phyloP scores from a whole-genome alignment of 768 basidiomycete species.

The Hygrocybe punicea region DNA sequence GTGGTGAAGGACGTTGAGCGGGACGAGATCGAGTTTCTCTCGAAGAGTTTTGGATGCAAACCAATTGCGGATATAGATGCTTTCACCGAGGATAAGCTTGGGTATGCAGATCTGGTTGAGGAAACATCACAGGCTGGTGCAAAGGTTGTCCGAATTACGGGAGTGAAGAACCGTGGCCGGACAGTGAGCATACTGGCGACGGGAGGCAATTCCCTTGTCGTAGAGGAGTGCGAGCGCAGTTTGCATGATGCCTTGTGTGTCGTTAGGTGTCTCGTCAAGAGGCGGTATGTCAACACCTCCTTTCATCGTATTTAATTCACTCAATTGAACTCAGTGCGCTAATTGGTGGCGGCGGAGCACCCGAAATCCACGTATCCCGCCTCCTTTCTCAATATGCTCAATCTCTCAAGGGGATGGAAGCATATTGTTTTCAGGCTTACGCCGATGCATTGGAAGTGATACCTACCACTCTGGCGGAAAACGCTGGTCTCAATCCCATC shows the following conservation, averaged over 20 bases:
- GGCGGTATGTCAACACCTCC: conserved; percentile 57
- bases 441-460: conserved; percentile 98
- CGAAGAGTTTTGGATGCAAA: conserved; percentile 91
- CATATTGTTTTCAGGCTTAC: conserved; percentile 98
- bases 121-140: conserved; percentile 78
- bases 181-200: conserved; percentile 96
- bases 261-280: conserved; percentile 96
- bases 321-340: conserved; percentile 47
- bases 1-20: conserved; percentile 97
- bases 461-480: conserved; percentile 95
- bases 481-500: conserved; percentile 96
- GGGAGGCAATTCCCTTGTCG: conserved; percentile 86
- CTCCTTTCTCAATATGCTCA: conserved; percentile 87
- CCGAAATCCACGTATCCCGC: conserved; percentile 95
- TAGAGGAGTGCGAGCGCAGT: conserved; percentile 96
- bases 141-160: conserved; percentile 92
- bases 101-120: conserved; percentile 93
- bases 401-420: conserved; percentile 95
- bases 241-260: conserved; percentile 99
- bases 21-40: conserved; percentile 96
- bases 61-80: conserved; percentile 97
- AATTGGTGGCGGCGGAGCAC: conserved; percentile 95
- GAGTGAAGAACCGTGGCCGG: conserved; percentile 89
- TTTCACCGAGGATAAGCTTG: conserved; percentile 97
- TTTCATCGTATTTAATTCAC: background rate